Evolutionary conservation across 1,284 basidiomycete genomes (phyloP).

Genomic region (Sanghuangporus weigelae): DNA sequence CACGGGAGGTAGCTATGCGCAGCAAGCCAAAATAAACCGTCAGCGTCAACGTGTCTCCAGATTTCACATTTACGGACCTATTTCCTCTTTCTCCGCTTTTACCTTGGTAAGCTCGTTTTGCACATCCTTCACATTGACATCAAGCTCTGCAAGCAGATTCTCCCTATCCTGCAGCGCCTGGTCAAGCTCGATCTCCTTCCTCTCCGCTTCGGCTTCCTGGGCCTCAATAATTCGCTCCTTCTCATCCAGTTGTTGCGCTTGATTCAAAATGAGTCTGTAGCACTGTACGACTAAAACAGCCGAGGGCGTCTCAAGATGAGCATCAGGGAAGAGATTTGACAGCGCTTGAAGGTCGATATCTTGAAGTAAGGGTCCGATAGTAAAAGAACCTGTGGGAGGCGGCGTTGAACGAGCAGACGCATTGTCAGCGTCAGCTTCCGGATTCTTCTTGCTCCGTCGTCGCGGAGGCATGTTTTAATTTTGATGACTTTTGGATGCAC

Average conservation of each 20-base stretch:
- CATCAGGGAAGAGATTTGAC: constrained; percentile 45
- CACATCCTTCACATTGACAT: constrained; percentile 41
- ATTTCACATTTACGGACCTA: constrained; percentile 40
- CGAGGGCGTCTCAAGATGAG: constrained; percentile 49
- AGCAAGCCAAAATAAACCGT: background rate
- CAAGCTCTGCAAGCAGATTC: constrained; percentile 48
- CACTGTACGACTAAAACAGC: constrained; percentile 53
- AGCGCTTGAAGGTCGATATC: constrained; percentile 61
- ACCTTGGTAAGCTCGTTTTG: constrained; percentile 49
- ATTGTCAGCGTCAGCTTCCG: constrained; percentile 22
- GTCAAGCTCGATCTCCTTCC: constrained; percentile 73
- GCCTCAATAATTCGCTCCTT: constrained; percentile 59
- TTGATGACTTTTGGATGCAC: background rate
- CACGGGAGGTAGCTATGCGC: constrained; percentile 44
- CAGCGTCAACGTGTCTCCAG: background rate
- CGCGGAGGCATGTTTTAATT: constrained; percentile 13
- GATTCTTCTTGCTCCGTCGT: constrained; percentile 12
- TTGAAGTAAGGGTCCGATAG: constrained; percentile 37
- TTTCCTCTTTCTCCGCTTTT: constrained; percentile 56
- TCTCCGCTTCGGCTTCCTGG: constrained; percentile 53
- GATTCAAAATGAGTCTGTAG: constrained; percentile 56
- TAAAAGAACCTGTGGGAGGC: constrained; percentile 22
- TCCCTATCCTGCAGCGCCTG: constrained; percentile 73
- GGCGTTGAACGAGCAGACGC: constrained; percentile 28
- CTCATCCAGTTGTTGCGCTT: constrained; percentile 48